Evolutionary conservation across 176 grass and related monocot species (phyloP), one percentile per base, ranked within the genome.

Genomic region (Dendrocalamus sinicus): DNA sequence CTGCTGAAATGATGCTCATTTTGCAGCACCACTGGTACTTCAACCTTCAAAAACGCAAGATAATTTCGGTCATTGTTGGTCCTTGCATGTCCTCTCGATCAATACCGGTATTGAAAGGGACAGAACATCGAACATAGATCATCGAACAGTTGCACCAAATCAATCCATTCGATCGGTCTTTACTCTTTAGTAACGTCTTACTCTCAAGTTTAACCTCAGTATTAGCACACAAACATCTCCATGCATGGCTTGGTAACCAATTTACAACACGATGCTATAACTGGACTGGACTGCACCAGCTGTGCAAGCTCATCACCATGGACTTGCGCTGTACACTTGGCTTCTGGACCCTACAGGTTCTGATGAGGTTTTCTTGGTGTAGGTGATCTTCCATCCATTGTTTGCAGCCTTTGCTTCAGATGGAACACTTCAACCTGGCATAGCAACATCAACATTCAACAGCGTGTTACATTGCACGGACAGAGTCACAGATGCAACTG

Each of bases 341-440:
- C 69, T 57, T 40, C 20, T 61, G 19, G 60, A 26, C 20, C 72
- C 79, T 86, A 90, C 73, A 81, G 9, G 47, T 93, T 87, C 66
- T 88, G n/a, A 28, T 86, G n/a, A 28, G 89, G 90, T 82, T 99
- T 96, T 60, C 92, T 91, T 67, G 88, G 92, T 67, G 96, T 90
- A 9, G 91, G 91, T 35, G 96, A 89, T 82, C 90, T 88, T 59
- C 89, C 88, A 17, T 99, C 96, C 88, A 92, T 82, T 47, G 90
- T 85, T 40, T 98, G 93, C 45, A 93, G 59, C 81, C 90, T 92
- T 80, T 96, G 92, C 84, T 99, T 99, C 80, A 96, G 85, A 83
- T 94, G 92, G 83, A 92, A 96, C 22, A 92, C 82, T 88, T 99
- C 96, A 62, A 94, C 89, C 96, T 99, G 85, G 19, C 19, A 89